These are phyloP conservation scores for Apiospora koreana DNA, from an alignment of 2,329 filamentous ascomycete species.

Conservation along the genomic window DNA sequence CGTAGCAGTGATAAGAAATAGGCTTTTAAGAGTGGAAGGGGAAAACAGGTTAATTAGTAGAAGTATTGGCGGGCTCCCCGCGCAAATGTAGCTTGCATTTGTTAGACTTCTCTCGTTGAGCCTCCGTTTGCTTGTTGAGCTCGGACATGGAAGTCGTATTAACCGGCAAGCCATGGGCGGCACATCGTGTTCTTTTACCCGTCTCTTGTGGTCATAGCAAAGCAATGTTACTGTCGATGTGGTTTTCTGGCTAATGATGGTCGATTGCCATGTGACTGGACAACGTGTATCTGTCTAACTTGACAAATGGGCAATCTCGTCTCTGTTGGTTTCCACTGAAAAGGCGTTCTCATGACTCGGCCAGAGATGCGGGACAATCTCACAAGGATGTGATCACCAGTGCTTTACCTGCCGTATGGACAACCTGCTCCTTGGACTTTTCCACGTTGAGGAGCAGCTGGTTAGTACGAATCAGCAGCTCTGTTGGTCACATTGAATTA, in stretches of 20 bases:
- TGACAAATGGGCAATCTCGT: not conserved
- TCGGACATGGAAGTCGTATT: not conserved
- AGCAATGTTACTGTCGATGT: no score
- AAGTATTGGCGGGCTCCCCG: not conserved
- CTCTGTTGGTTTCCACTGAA: not conserved
- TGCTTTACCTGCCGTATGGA: constrained; percentile 60
- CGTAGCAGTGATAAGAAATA: not conserved
- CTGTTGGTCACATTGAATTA: constrained; percentile 42
- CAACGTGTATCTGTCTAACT: not conserved
- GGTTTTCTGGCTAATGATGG: not conserved
- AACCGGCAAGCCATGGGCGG: not conserved
- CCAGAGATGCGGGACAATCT: not conserved
- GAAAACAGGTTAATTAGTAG: not conserved
- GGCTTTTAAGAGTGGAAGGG: not conserved
- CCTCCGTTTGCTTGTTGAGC: not conserved
- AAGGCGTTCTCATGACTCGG: not conserved
- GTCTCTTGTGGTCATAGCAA: not conserved
- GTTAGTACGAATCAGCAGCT: constrained; percentile 66
- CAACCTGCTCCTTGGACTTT: constrained; percentile 58
- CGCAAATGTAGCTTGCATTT: not conserved
- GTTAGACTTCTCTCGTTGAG: not conserved
- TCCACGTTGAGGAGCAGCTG: constrained; percentile 67
- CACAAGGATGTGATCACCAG: constrained; percentile 60
- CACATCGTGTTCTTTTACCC: not conserved
- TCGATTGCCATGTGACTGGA: not conserved